These are phyloP conservation scores for Ascocoryne sarcoides DNA, from an alignment of 2,329 filamentous ascomycete species.

Conservation along the genomic window DNA sequence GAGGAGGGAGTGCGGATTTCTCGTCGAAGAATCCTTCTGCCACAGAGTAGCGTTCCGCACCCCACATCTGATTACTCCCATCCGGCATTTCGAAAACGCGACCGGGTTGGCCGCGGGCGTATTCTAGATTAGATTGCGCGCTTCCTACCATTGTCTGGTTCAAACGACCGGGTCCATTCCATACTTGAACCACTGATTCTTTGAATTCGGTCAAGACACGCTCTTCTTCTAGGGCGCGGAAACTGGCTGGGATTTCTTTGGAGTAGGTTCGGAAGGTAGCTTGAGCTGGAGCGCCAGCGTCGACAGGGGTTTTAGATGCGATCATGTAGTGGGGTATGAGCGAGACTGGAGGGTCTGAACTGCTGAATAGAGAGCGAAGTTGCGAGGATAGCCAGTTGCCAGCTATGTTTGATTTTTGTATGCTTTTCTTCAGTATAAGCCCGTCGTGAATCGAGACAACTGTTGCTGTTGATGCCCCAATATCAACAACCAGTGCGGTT, in stretches of 20 bases:
- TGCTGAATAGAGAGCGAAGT: conserved; percentile 70
- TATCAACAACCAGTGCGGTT: conserved; percentile 83
- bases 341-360: conserved; percentile 59
- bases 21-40: conserved; percentile 90
- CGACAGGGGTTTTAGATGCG: conserved; percentile 78
- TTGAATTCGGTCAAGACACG: conserved; percentile 93
- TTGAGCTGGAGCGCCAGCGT: conserved; percentile 73
- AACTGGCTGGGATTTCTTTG: conserved; percentile 56
- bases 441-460: conserved; percentile 91
- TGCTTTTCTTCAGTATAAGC: conserved; percentile 83
- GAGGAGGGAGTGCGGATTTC: conserved; percentile 56
- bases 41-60: conserved; percentile 75
- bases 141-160: conserved; percentile 18
- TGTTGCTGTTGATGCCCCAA: conserved; percentile 80
- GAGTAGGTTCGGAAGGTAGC: conserved; percentile 64
- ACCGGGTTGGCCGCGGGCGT: conserved; percentile 62
- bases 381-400: conserved; percentile 88
- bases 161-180: conserved; percentile 71
- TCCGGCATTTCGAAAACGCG: conserved; percentile 96
- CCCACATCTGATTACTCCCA: conserved; percentile 92
- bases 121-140: conserved; percentile 59
- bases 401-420: conserved; percentile 76
- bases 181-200: conserved; percentile 91
- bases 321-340: conserved; percentile 82
- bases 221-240: conserved; percentile 80